Evolutionary conservation across 2,329 filamentous ascomycete genomes (phyloP), one percentile per base, ranked within the genome.

Genomic region (Fusarium graminum): DNA sequence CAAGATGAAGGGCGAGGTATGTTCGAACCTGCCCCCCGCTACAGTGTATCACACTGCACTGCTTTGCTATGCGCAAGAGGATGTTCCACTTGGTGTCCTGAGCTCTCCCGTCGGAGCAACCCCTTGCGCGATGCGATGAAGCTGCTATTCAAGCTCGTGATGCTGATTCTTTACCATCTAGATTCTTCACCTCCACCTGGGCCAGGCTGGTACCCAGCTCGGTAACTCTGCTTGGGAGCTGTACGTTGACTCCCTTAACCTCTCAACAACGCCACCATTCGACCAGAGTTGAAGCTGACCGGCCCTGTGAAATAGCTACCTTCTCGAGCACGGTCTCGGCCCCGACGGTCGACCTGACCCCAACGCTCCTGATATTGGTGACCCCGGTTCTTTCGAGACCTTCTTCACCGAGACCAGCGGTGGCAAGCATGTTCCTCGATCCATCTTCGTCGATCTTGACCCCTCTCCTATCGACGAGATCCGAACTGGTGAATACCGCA

Each of bases 211-310:
- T 81, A 87, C 84, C 76, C 89, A 91, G 86, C 87, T 91, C 68
- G 89, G 89, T 76, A 90, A 90, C 84, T 89, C 87, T 77, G 89
- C 89, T 73, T 91, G 89, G 89, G 89, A 91, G 81, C 88, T 91
- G 89, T 91, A 86, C 76, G 88, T 82, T 67, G 55, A 70, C 75
- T 73, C 74, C 52, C 72, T 66, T 67, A 58, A 54, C 53, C 32
- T 25, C 53, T 52, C 45, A 46, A 40, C 41, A 34, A 50, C 26
- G 19, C 42, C 59, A 43, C 57, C 32, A 32, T 52, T 39, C 32
- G 32, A 29, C 39, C 42, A 29, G 41, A 16, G 14, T 52, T 36
- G n/a, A 55, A 50, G 58, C 73, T 77, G 57, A 76, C 73, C 53
- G 54, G 59, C 58, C 54, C 51, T 46, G 47, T 45, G 39, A n/a